Evolutionary conservation across 1,284 basidiomycete species (phyloP).

Genomic region (Ceratobasidium sp.): DNA sequence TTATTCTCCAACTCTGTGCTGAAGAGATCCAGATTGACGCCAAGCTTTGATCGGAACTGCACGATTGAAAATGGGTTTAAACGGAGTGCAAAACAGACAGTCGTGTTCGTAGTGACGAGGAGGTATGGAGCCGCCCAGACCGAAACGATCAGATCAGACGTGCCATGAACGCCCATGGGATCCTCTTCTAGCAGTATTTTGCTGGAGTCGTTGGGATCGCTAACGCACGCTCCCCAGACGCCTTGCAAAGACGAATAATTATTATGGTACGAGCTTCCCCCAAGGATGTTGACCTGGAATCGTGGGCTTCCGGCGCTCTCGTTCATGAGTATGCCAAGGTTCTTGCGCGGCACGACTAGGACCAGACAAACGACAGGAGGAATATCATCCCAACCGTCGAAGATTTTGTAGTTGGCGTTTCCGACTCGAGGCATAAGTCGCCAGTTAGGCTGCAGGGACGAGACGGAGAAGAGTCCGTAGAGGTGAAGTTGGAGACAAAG

Average conservation of each 20-base stretch:
- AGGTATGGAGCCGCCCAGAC: slow-evolving; percentile 21
- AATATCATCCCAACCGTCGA: slow-evolving; percentile 11
- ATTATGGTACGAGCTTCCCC: not conserved
- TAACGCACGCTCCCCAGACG: slow-evolving; percentile 18
- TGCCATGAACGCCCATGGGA: slow-evolving; percentile 7
- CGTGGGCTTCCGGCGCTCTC: not conserved
- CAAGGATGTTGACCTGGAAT: not conserved
- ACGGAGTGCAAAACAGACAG: slow-evolving; percentile 1
- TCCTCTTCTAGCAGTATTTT: not conserved
- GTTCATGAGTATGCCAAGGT: not conserved
- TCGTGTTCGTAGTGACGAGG: not conserved
- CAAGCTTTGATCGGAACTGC: slow-evolving; percentile 50
- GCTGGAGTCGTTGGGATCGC: not conserved
- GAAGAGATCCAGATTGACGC: slow-evolving; percentile 53
- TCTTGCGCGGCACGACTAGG: not conserved
- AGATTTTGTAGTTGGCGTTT: not conserved
- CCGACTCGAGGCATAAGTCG: not conserved
- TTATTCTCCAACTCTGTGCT: slow-evolving; percentile 53
- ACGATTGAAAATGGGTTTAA: not conserved
- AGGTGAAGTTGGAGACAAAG: slow-evolving; percentile 6
- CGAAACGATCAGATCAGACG: slow-evolving; percentile 29
- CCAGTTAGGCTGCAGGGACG: slow-evolving; percentile 7
- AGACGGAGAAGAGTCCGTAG: not conserved
- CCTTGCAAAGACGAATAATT: slow-evolving; percentile 14
- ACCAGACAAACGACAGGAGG: slow-evolving; percentile 27